Base-by-base conservation (phyloP, 2,329 filamentous ascomycete species). In the Sporothrix variecibatus region DNA sequence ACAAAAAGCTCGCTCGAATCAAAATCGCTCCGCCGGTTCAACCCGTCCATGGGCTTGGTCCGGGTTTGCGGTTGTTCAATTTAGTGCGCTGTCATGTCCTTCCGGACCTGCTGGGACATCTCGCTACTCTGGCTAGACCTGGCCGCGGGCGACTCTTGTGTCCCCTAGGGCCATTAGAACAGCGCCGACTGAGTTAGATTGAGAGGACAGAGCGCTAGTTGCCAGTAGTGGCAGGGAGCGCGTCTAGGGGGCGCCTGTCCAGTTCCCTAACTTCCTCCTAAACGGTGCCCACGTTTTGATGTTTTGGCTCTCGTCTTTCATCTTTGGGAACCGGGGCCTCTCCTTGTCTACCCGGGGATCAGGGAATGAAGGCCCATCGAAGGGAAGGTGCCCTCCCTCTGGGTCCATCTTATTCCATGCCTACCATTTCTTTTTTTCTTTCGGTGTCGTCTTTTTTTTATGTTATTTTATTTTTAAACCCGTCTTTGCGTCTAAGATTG, bases 241-340 rank as follows among this genome's bases (percentile, higher is more conserved):
- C 53, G 53, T 31, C 53, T 20, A 31, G 53, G 53, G 53, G 34
- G 34, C 34, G 34, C 60, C 60, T 26, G 34, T 43, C 38, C 34
- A 43, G 34, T 17, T 65, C 60, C 38, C 38, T 26, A 17, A 38
- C 20, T 5, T 64, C 60, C 60, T 8, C 12, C 60, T 23, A 17
- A 17, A 20, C 34, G 4, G 34, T 38, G 34, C 60, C 60, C 60
- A 65, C 60, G 60, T 65, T 65, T 65, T 43, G 11, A 43, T 43
- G 3, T 43, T 65, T 17, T 40, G 34, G 60, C 20, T n/a, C 38
- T 43, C 34, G 34, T 65, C 71, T 72, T 72, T 65, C 71, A 58
- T 65, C 34, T 72, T 72, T 72, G 4, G 70, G 71, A 65, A 43
- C 60, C 53, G 40, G 31, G 46, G 1, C 43, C 9, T 23, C 20